Conservation (phyloP, 83 land plant species). For the Diphasiastrum complanatum region DNA sequence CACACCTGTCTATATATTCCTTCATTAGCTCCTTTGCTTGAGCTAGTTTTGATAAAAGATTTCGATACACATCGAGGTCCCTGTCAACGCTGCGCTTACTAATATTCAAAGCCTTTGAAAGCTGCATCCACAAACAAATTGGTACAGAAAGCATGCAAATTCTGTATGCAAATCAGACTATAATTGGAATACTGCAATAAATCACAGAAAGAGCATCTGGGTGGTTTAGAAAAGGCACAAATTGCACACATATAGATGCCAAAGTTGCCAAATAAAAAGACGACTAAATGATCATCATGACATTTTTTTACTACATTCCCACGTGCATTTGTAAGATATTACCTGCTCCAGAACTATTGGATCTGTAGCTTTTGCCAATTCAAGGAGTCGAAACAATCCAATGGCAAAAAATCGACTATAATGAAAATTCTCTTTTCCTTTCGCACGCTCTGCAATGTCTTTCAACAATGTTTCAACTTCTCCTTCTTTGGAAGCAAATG, state of each 20-base stretch:
- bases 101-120: slow-evolving; percentile 77
- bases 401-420: slow-evolving; percentile 98
- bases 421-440: slow-evolving; percentile 62
- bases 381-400: slow-evolving; percentile 88
- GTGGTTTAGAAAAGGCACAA: neutral
- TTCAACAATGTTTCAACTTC: slow-evolving; percentile 74
- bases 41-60: slow-evolving; percentile 80
- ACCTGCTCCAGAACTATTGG: slow-evolving; percentile 84
- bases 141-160: neutral
- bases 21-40: slow-evolving; percentile 93
- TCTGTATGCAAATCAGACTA: neutral
- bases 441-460: slow-evolving; percentile 80
- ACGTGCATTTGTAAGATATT: neutral
- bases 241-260: neutral
- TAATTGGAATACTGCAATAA: no score
- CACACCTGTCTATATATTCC: slow-evolving; percentile 90
- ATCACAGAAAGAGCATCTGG: neutral
- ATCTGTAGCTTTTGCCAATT: slow-evolving; percentile 88
- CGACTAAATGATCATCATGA: neutral
- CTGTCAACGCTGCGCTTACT: slow-evolving; percentile 86
- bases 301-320: neutral
- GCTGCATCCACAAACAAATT: slow-evolving; percentile 34
- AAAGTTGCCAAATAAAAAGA: neutral
- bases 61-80: slow-evolving; percentile 96
- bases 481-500: slow-evolving; percentile 76